Evolutionary conservation across 2,329 filamentous ascomycete species (phyloP), one percentile per base, ranked within the genome.

Genomic region (Chrysoporthe deuterocubensis): DNA sequence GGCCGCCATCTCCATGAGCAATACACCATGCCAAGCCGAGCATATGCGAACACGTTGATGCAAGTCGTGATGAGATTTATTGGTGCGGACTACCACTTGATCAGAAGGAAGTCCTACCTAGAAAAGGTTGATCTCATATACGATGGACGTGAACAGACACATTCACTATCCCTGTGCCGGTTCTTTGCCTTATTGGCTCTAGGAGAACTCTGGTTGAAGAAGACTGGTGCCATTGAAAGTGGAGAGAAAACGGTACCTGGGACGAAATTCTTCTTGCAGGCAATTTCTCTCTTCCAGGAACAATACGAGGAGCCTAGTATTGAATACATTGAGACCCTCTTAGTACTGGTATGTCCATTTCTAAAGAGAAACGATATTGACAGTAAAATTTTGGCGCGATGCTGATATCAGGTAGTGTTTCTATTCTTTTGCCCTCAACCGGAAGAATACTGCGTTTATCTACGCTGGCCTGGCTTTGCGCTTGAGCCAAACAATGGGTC

Each of bases 351-450:
- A 71, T 67, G 76, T 64, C 42, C 18, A 32, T 54, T 48, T 6
- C 56, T 13, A 3, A 40, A 18, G 16, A 6, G n/a, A 34, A 34
- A 48, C 18, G n/a, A 48, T 18, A 2, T 48, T 48, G 5, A 40
- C 37, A 40, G 4, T 40, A 3, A 48, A n/a, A 16, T n/a, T n/a
- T 1, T 8, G 18, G 6, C 42, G 26, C 64, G 34, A 67, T 50
- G 60, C 59, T 69, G 2, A 62, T 48, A 14, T 43, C 18, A 14
- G 13, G 26, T 62, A 80, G 78, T 76, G 76, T 0, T 73, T 81
- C 18, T 81, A 79, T 66, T 79, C 78, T 7, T 74, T 78, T 40
- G 74, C 76, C 2, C 71, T 82, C 46, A 81, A 81, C 67, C 73
- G 80, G 42, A 74, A 78, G 43, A 78, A 80, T 61, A 77, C 76